phyloP scores from a whole-genome alignment of 805 yeast species.

The Hanseniaspora lachancei region DNA sequence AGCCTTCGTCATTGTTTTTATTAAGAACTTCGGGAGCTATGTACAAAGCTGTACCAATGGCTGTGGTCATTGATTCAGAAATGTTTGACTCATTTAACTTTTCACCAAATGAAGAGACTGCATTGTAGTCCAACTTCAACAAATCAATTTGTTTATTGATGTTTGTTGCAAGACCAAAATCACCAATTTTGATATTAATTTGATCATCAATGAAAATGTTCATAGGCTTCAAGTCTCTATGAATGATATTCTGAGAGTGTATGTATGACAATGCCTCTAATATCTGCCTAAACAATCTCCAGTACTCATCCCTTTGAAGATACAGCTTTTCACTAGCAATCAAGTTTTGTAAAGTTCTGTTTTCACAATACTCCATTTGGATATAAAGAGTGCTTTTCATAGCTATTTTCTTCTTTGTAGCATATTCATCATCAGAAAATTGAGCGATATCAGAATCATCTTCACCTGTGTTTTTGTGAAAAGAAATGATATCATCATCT shows the following conservation, averaged over 20 bases:
- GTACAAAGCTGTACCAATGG: constrained; percentile 86
- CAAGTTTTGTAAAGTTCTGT: constrained; percentile 72
- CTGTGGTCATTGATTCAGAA: constrained; percentile 71
- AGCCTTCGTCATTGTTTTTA: constrained; percentile 45
- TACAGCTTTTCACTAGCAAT: constrained; percentile 65
- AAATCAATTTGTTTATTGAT: constrained; percentile 42
- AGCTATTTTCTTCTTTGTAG: constrained; percentile 13
- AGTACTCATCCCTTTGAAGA: constrained; percentile 61
- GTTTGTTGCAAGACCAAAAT: constrained; percentile 90
- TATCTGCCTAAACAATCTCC: constrained; percentile 79
- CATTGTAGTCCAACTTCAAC: constrained; percentile 22
- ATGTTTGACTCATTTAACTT: constrained; percentile 15
- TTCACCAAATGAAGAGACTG: background rate
- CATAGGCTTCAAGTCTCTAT: constrained; percentile 88
- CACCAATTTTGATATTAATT: constrained; percentile 86
- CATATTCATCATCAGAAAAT: background rate
- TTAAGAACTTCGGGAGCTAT: constrained; percentile 78
- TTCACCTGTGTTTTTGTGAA: constrained; percentile 8
- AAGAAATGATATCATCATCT: constrained; percentile 10
- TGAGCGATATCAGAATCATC: constrained; percentile 9
- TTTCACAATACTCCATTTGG: constrained; percentile 98
- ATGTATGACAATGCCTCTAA: constrained; percentile 83
- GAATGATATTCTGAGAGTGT: constrained; percentile 87
- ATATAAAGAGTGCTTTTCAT: constrained; percentile 64
- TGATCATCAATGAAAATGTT: constrained; percentile 88